Conservation (phyloP, 164 flowering plant genomes). For the Chimonanthus salicifolius region DNA sequence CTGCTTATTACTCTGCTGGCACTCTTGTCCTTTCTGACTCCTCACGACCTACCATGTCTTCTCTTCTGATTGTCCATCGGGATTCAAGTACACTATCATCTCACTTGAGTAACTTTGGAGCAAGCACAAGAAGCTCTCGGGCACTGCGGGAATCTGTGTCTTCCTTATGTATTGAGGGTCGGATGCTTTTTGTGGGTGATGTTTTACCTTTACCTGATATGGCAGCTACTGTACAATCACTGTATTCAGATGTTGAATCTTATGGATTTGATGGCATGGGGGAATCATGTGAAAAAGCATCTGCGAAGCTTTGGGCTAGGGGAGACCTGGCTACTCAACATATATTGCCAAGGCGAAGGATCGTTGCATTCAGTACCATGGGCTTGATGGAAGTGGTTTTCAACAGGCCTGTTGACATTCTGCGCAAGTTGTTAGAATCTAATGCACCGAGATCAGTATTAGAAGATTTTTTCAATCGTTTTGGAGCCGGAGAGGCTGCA, state of each 20-base stretch:
- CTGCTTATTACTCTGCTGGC: slow-evolving; percentile 79
- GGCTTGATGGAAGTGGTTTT: slow-evolving; percentile 93
- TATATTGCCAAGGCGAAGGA: slow-evolving; percentile 78
- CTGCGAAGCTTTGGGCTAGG: slow-evolving; percentile 78
- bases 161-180: slow-evolving; percentile 82
- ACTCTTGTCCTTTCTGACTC: slow-evolving; percentile 88
- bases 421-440: slow-evolving; percentile 75
- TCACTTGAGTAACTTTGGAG: slow-evolving; percentile 38
- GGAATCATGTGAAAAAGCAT: slow-evolving; percentile 61
- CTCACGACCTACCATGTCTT: slow-evolving; percentile 72
- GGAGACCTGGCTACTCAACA: slow-evolving; percentile 89
- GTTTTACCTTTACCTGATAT: slow-evolving; percentile 66
- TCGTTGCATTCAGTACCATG: slow-evolving; percentile 86
- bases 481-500: slow-evolving; percentile 97
- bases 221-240: slow-evolving; percentile 63
- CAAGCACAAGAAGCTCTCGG: slow-evolving; percentile 48
- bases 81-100: slow-evolving; percentile 70
- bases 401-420: slow-evolving; percentile 89
- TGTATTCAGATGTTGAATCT: slow-evolving; percentile 70
- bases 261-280: slow-evolving; percentile 44
- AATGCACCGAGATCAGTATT: slow-evolving; percentile 67
- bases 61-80: slow-evolving; percentile 68
- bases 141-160: slow-evolving; percentile 82
- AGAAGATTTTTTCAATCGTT: slow-evolving; percentile 88
- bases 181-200: slow-evolving; percentile 92